Base-by-base conservation (phyloP, 2,329 filamentous ascomycete species). In the Parastagonospora avenae region DNA sequence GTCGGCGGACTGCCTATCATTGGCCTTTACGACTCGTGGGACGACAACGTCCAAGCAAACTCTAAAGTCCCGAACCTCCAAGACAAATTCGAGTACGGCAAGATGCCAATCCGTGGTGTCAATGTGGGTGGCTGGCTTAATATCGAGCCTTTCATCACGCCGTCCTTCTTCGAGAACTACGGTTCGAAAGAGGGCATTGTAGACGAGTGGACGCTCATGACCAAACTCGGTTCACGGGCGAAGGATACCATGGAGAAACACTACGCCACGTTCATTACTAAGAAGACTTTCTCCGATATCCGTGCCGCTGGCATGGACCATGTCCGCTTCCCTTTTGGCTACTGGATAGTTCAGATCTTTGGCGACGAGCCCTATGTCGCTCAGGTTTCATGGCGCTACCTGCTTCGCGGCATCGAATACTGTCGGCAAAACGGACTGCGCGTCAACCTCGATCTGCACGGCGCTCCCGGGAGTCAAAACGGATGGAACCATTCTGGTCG, bases 401-500 rank as follows among this genome's bases (percentile, higher is more conserved):
- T 99, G 1, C 83, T 99, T 8, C 87, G 94, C 12, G 91, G 83
- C 8, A 96, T 99, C 60, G 94, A 99, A 73, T 99, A 91, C 83
- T 91, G 90, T 38, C 88, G 94, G 24, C 92, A 95, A 68, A 89
- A 97, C 71, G 94, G 94, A 0, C 79, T 99, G 4, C 88, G 94
- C 2, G 86, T 99, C 35, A 97, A 97, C 57, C 84, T 99, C 4
- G 94, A 99, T 72, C 77, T 97, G 4, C 94, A 99, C 75, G 92
- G 83, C n/a, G 80, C 94, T 0, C 93, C 93, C 0, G 94, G 94
- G 0, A 93, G 89, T 54, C 94, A 97, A 69, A 99, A 99, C 66
- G 94, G 94, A 2, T 97, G 93, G 93, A 97, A 97, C 65, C 94
- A 99, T 74, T 95, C 90, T 62, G 94, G 94, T 0, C 85, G 86